A percentile compares a stretch with the other conserved stretches of the same genome.
Conservation (phyloP, 305 asterid genomes). For the Caryopteris hybrid region DNA sequence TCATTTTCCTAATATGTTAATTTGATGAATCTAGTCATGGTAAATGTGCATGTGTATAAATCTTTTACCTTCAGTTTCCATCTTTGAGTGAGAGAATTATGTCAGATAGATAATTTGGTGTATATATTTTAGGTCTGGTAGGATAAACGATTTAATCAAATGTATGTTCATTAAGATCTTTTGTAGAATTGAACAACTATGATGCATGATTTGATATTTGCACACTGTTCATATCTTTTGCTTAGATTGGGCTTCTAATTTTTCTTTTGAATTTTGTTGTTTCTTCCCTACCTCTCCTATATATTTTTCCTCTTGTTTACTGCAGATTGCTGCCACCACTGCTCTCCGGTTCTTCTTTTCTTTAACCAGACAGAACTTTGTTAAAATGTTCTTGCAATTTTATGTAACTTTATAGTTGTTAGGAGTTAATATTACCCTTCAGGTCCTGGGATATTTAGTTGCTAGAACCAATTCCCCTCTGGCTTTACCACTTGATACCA, state of each 20-base stretch:
- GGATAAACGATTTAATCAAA: neutral
- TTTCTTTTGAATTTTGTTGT: neutral
- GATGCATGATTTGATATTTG: neutral
- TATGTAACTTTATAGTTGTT: conserved; percentile 2
- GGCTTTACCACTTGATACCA: neutral
- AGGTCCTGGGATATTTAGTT: neutral
- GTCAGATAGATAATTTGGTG: neutral
- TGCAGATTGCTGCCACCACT: neutral
- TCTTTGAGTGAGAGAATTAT: neutral
- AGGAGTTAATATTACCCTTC: neutral
- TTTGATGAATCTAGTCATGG: neutral
- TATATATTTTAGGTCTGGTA: neutral
- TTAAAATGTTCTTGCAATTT: neutral
- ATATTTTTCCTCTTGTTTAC: neutral
- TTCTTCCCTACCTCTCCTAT: no score
- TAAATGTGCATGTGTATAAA: neutral
- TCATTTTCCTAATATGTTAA: neutral
- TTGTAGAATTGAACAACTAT: neutral
- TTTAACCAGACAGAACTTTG: neutral
- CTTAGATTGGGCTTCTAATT: neutral
- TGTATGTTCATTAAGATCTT: neutral
- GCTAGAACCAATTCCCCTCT: no score
- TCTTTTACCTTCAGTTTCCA: neutral
- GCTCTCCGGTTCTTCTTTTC: neutral
- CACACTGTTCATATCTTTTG: neutral